These are phyloP conservation scores for Fusarium proliferatum DNA, from an alignment of 2,329 filamentous ascomycete species.

Conservation along the genomic window DNA sequence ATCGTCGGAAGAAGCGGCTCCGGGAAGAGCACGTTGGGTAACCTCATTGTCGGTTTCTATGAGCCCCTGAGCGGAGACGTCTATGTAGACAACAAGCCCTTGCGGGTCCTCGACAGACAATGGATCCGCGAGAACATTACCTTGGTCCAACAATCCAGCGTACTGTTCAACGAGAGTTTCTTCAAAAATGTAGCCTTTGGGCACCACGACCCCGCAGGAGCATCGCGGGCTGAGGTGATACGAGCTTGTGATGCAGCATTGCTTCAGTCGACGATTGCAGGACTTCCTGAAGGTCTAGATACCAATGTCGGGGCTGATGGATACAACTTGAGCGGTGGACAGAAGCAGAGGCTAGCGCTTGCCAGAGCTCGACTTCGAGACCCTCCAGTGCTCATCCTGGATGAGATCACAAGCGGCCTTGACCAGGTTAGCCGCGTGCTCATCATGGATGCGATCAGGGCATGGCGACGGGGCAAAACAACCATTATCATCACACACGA, in stretches of 20 bases:
- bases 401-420: constrained; percentile 88
- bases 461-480: constrained; percentile 83
- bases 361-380: constrained; percentile 82
- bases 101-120: constrained; percentile 69
- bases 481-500: constrained; percentile 97
- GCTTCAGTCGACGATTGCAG: constrained; percentile 73
- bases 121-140: constrained; percentile 85
- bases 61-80: constrained; percentile 73
- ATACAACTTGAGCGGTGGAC: constrained; percentile 81
- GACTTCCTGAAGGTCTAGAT: constrained; percentile 75
- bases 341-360: constrained; percentile 83
- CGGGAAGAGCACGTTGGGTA: constrained; percentile 89
- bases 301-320: constrained; percentile 79
- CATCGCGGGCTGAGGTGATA: constrained; percentile 66
- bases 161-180: constrained; percentile 85
- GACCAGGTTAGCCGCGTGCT: constrained; percentile 76
- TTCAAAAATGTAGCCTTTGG: constrained; percentile 83
- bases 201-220: constrained; percentile 58
- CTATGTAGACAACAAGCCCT: constrained; percentile 71
- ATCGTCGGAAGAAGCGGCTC: constrained; percentile 89
- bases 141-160: constrained; percentile 83
- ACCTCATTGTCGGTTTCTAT: constrained; percentile 84
- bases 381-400: constrained; percentile 83
- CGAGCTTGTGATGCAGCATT: constrained; percentile 74
- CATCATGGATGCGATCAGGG: constrained; percentile 79